Conservation (phyloP, 108 stramenopile genomes). For the Pseudonitzschia pungens region DNA sequence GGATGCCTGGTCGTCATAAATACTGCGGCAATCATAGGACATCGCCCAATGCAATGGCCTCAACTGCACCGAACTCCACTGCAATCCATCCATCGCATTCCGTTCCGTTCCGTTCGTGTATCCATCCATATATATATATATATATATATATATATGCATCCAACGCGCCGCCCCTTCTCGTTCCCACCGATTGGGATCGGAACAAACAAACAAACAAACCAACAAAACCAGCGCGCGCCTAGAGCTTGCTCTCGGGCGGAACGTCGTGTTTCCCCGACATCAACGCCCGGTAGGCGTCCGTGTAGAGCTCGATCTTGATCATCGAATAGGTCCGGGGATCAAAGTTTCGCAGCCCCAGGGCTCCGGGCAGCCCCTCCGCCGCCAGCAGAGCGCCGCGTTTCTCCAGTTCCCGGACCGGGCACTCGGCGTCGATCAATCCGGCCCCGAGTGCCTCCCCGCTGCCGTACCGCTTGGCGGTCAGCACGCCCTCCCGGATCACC, state of each 20-base stretch:
- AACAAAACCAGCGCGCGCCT: background rate
- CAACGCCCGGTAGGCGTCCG: slow-evolving; percentile 54
- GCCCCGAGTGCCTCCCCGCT: slow-evolving; percentile 32
- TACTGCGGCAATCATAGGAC: too few relatives aligned
- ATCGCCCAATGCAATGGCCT: too few relatives aligned
- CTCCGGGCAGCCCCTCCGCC: slow-evolving; percentile 37
- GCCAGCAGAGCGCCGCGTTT: slow-evolving; percentile 36
- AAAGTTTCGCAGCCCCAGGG: slow-evolving; percentile 33
- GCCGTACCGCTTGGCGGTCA: slow-evolving; percentile 45
- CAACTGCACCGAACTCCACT: too few relatives aligned
- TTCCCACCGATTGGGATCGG: too few relatives aligned
- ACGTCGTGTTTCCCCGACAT: slow-evolving; percentile 37
- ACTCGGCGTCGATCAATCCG: slow-evolving; percentile 46
- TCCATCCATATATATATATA: too few relatives aligned
- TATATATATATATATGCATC: too few relatives aligned
- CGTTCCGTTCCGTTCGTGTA: too few relatives aligned
- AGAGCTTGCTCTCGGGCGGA: slow-evolving; percentile 48
- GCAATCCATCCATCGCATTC: too few relatives aligned
- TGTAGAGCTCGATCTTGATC: slow-evolving; percentile 58
- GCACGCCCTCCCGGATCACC: slow-evolving; percentile 42
- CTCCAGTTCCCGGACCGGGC: slow-evolving; percentile 34
- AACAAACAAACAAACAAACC: too few relatives aligned
- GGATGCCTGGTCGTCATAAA: too few relatives aligned
- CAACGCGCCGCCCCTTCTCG: too few relatives aligned
- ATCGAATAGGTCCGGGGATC: slow-evolving; percentile 40